Conservation (phyloP, 345 rosid genomes). For the Syzygium aromaticum region DNA sequence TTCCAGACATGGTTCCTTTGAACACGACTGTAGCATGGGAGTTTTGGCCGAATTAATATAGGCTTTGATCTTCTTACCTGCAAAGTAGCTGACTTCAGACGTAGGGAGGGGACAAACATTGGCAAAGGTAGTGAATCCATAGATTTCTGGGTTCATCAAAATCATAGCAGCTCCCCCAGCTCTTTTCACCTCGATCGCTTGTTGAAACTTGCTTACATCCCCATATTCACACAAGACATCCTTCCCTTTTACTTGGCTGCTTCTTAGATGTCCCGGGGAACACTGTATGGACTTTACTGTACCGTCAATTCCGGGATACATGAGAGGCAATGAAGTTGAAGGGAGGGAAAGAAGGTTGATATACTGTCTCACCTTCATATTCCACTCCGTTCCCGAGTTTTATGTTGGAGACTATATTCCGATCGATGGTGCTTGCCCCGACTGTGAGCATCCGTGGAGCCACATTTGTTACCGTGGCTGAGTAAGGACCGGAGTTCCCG, state of each 20-base stretch:
- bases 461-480: background rate
- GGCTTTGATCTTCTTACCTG: background rate
- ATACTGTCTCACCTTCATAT: background rate
- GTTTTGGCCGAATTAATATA: background rate
- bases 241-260: background rate
- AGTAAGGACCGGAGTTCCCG: background rate
- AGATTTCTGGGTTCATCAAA: background rate
- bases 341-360: background rate
- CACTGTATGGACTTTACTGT: background rate
- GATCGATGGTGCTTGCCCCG: background rate
- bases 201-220: background rate
- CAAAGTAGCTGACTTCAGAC: background rate
- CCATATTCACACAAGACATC: background rate
- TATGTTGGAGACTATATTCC: background rate
- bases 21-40: background rate
- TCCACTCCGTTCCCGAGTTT: background rate
- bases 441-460: background rate
- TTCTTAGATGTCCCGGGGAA: background rate
- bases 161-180: background rate
- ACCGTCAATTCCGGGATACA: background rate
- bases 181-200: background rate
- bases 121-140: background rate
- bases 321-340: background rate
- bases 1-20: background rate
- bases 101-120: background rate